A percentile compares a stretch with the other conserved stretches of the same genome.
phyloP scores from a whole-genome alignment of 805 yeast genomes.

The Pichia ethanolica region DNA sequence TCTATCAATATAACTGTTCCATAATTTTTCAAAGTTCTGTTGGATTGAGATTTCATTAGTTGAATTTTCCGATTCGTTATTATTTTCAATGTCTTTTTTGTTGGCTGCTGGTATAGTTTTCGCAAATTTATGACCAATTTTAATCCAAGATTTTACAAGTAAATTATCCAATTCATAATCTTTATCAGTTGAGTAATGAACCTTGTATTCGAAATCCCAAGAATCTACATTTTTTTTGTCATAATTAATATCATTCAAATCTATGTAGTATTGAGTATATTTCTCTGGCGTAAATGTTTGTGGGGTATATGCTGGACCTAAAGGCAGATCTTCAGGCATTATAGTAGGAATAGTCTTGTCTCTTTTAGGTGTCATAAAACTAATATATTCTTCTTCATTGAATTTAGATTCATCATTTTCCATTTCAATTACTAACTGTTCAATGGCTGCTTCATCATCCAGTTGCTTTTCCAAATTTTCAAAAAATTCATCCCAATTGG shows the following conservation, averaged over 20 bases:
- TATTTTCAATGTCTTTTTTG: background rate
- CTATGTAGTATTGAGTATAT: constrained; percentile 70
- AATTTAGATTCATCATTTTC: constrained; percentile 13
- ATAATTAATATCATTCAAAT: constrained; percentile 32
- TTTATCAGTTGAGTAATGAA: constrained; percentile 67
- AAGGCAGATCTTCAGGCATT: constrained; percentile 44
- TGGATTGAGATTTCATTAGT: background rate
- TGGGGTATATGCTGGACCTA: constrained; percentile 72
- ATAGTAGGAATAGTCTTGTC: constrained; percentile 60
- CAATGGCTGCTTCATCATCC: constrained; percentile 5
- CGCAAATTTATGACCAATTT: constrained; percentile 47
- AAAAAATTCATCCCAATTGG: constrained; percentile 14
- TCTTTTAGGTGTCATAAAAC: constrained; percentile 6
- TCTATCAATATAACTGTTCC: constrained; percentile 50
- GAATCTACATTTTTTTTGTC: constrained; percentile 30
- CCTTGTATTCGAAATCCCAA: constrained; percentile 46
- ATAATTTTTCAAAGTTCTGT: constrained; percentile 25
- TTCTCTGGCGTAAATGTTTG: constrained; percentile 68
- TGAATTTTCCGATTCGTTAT: background rate
- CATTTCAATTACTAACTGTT: constrained; percentile 2
- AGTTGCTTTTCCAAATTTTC: constrained; percentile 6
- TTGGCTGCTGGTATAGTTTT: constrained; percentile 26
- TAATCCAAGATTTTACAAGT: constrained; percentile 56
- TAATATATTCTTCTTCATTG: constrained; percentile 7
- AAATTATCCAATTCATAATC: constrained; percentile 45